phyloP scores from a whole-genome alignment of 768 basidiomycete genomes.

The Amanita polypyramis region DNA sequence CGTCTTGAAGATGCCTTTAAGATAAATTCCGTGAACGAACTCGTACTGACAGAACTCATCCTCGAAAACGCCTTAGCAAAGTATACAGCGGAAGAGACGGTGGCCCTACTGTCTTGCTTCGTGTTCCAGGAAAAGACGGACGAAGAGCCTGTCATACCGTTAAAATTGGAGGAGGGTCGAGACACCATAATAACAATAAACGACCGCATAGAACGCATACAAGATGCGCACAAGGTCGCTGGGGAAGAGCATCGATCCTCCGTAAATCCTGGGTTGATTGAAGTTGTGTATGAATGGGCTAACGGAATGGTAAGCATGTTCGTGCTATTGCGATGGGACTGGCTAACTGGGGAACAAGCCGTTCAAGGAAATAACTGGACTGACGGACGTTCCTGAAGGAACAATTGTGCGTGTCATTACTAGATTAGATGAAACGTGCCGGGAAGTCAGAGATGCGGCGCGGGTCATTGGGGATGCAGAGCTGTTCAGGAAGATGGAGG shows the following conservation, averaged over 20 bases:
- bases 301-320: slow-evolving; percentile 80
- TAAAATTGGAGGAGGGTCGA: slow-evolving; percentile 71
- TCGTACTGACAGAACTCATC: slow-evolving; percentile 92
- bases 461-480: slow-evolving; percentile 95
- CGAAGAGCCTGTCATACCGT: slow-evolving; percentile 70
- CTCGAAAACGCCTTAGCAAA: slow-evolving; percentile 87
- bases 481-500: slow-evolving; percentile 97
- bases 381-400: slow-evolving; percentile 95
- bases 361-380: slow-evolving; percentile 84
- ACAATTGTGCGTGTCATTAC: slow-evolving; percentile 96
- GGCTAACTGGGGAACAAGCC: slow-evolving; percentile 41
- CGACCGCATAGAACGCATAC: slow-evolving; percentile 70
- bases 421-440: slow-evolving; percentile 90
- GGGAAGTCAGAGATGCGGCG: slow-evolving; percentile 95
- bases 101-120: slow-evolving; percentile 91
- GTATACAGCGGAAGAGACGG: slow-evolving; percentile 93
- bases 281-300: slow-evolving; percentile 99
- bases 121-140: slow-evolving; percentile 99
- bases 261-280: slow-evolving; percentile 85
- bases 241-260: slow-evolving; percentile 68
- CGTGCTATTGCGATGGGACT: neutral
- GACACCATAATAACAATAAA: slow-evolving; percentile 70
- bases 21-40: slow-evolving; percentile 98
- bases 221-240: slow-evolving; percentile 69
- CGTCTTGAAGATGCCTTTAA: slow-evolving; percentile 19